Evolutionary conservation across 192 early-diverging fungal genomes (phyloP).

Genomic region (Linnemannia exigua): DNA sequence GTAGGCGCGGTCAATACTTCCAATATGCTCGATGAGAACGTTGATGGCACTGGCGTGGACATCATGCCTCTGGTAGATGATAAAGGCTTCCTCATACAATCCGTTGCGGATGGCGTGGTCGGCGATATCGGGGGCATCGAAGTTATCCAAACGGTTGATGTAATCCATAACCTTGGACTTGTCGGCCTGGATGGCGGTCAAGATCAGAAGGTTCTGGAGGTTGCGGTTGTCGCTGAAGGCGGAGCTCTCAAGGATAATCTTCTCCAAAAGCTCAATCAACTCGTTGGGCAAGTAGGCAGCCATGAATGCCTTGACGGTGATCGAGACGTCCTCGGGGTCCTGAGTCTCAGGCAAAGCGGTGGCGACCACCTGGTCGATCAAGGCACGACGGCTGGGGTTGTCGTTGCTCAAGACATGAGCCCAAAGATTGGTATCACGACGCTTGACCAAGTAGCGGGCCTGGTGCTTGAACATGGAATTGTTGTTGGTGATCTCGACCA

Average conservation of each 20-base stretch:
- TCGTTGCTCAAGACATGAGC: slow-evolving; percentile 81
- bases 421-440: slow-evolving; percentile 91
- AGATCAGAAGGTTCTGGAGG: slow-evolving; percentile 97
- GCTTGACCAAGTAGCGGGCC: slow-evolving; percentile 94
- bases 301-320: slow-evolving; percentile 99
- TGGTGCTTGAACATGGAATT: slow-evolving; percentile 99
- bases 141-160: slow-evolving; percentile 91
- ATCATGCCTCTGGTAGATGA: slow-evolving; percentile 95
- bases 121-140: slow-evolving; percentile 98
- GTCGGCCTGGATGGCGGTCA: slow-evolving; percentile 95
- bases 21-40: slow-evolving; percentile 94
- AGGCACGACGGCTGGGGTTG: slow-evolving; percentile 86
- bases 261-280: slow-evolving; percentile 97
- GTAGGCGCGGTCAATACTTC: slow-evolving; percentile 93
- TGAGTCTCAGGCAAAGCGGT: slow-evolving; percentile 94
- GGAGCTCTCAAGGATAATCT: slow-evolving; percentile 93
- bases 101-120: slow-evolving; percentile 92
- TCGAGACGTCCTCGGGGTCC: slow-evolving; percentile 98
- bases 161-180: slow-evolving; percentile 95
- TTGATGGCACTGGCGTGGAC: slow-evolving; percentile 90
- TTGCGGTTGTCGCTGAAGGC: slow-evolving; percentile 97
- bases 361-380: slow-evolving; percentile 96
- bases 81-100: slow-evolving; percentile 96
- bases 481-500: slow-evolving; percentile 97
- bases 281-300: slow-evolving; percentile 95